Percentiles rank a stretch among this genome's conserved stretches.
Conservation (phyloP, 2,329 filamentous ascomycete species). For the Aspergillus hortae region DNA sequence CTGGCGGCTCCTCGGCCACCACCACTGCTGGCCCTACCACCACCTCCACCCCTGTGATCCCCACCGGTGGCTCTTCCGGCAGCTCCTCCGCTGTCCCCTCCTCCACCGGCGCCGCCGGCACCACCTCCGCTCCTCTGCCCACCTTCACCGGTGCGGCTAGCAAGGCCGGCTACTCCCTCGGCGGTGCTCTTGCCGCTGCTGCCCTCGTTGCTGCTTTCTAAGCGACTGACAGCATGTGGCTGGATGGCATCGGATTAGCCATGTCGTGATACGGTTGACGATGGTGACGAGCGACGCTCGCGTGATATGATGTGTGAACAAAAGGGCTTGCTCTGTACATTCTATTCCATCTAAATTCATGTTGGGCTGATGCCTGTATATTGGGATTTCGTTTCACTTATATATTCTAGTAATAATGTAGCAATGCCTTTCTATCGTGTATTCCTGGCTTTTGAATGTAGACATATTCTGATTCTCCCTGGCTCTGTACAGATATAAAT, state of each 20-base stretch:
- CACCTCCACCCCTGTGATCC: constrained; percentile 9
- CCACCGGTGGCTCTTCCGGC: constrained; percentile 3
- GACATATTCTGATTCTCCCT: too few relatives aligned
- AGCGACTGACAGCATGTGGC: neutral
- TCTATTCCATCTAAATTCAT: neutral
- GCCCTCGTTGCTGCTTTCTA: constrained; percentile 2
- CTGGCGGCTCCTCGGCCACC: constrained; percentile 12
- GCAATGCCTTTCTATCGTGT: neutral
- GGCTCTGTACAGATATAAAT: too few relatives aligned
- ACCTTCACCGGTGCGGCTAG: constrained; percentile 4
- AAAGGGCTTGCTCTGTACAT: neutral
- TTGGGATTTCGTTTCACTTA: neutral
- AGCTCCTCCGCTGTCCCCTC: constrained; percentile 6
- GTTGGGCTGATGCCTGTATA: neutral
- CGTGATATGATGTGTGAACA: neutral
- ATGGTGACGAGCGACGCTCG: neutral
- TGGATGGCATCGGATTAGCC: neutral
- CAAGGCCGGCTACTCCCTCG: constrained; percentile 5
- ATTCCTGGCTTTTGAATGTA: too few relatives aligned
- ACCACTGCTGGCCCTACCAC: constrained; percentile 3
- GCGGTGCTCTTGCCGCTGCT: constrained; percentile 5
- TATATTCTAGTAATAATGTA: neutral
- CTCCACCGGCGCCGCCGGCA: neutral
- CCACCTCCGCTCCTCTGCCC: neutral
- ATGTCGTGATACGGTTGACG: neutral